phyloP scores from a whole-genome alignment of 2,329 filamentous ascomycete genomes.

The Cytospora schulzeri region DNA sequence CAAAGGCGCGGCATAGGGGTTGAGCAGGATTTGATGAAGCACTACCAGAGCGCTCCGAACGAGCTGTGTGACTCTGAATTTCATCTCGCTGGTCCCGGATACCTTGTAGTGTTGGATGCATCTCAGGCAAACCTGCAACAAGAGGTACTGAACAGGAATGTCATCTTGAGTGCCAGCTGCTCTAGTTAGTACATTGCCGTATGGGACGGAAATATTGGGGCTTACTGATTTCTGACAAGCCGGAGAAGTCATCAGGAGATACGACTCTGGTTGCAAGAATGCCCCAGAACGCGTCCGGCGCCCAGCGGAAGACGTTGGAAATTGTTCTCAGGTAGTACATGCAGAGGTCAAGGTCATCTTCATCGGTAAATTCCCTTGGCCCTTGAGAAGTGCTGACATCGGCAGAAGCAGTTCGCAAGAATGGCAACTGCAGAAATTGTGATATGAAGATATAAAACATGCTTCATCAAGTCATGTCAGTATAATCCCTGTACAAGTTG shows the following conservation, averaged over 20 bases:
- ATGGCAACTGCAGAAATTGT: constrained; percentile 59
- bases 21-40: constrained; percentile 69
- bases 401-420: constrained; percentile 44
- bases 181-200: constrained; percentile 30
- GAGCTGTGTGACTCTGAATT: constrained; percentile 63
- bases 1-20: constrained; percentile 61
- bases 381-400: constrained; percentile 33
- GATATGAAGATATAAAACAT: constrained; percentile 63
- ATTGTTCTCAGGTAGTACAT: constrained; percentile 78
- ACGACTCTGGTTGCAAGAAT: constrained; percentile 66
- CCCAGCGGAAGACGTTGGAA: constrained; percentile 70
- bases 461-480: constrained; percentile 41
- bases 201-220: constrained; percentile 27
- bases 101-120: constrained; percentile 55
- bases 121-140: constrained; percentile 65
- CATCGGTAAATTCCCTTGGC: constrained; percentile 46
- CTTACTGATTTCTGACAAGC: constrained; percentile 55
- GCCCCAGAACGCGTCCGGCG: constrained; percentile 70
- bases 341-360: constrained; percentile 74
- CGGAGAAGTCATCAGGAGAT: constrained; percentile 47
- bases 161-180: constrained; percentile 57
- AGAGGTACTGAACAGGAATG: constrained; percentile 66
- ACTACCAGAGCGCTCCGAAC: constrained; percentile 71
- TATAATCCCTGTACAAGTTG: neutral
- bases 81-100: constrained; percentile 40